Conservation (phyloP, 2,329 filamentous ascomycete species). For the Colletotrichum kahawae region DNA sequence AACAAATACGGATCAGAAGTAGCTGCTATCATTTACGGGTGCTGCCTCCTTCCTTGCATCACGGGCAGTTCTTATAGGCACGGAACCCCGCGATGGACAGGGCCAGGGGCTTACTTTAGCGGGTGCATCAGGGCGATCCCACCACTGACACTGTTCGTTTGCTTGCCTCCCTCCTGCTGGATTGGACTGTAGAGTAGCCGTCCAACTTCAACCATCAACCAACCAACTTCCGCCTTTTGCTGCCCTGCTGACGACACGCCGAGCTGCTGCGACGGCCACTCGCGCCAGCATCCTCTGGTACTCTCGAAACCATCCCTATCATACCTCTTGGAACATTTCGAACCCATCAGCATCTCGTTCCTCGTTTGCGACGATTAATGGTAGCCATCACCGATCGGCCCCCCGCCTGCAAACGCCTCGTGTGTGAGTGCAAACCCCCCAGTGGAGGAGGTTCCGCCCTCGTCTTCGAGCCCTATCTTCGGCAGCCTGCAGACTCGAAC, state of each 20-base stretch:
- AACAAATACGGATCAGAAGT: neutral
- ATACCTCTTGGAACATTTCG: neutral
- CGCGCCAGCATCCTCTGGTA: neutral
- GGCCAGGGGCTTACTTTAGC: conserved; percentile 20
- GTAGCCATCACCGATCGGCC: neutral
- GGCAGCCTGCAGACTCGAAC: neutral
- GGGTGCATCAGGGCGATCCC: conserved; percentile 18
- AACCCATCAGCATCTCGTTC: neutral
- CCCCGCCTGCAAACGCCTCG: neutral
- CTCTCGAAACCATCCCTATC: neutral
- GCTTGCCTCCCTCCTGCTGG: neutral
- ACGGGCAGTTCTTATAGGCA: conserved; percentile 2
- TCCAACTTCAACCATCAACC: neutral
- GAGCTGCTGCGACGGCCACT: conserved; percentile 4
- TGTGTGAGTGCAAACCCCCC: neutral
- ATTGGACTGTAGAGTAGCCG: neutral
- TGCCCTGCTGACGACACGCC: conserved; percentile 17
- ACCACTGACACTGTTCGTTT: conserved; percentile 6
- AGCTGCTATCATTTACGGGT: conserved; percentile 7
- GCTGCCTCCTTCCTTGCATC: conserved; percentile 2
- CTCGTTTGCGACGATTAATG: neutral
- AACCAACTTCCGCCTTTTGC: conserved; percentile 7
- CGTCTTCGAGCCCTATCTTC: neutral
- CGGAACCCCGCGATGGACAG: conserved; percentile 20
- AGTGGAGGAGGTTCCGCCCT: neutral